Evolutionary conservation across 2,329 filamentous ascomycete species (phyloP), one percentile per base, ranked within the genome.

Genomic region (Sphaerulina musiva): DNA sequence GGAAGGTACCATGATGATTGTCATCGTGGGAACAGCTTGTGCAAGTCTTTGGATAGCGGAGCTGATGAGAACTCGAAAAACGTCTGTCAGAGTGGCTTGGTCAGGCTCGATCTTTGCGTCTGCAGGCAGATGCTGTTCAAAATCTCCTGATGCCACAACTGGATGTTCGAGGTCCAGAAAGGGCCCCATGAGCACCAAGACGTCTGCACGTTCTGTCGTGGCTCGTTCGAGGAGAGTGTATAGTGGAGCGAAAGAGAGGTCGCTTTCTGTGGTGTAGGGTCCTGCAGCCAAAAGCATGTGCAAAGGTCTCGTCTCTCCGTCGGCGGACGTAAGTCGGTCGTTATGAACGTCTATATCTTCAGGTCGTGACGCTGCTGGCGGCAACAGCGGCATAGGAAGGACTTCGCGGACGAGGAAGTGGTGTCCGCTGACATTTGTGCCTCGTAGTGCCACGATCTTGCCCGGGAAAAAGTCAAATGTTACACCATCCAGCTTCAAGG

Each of bases 141-240:
- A 67, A 53, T 71, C 68, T 12, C 76, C 76, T 11, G 70, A 72
- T 23, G 89, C 88, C 51, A 98, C 81, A 26, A 95, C 77, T 0
- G 93, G 92, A 68, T 98, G 93, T 63, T 96, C 90, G 36, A 86
- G 78, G 68, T 97, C 93, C 61, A 98, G 78, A 69, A 98, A 96
- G 0, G 93, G 93, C 0, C 93, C 93, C 3, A 81, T 76, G 7
- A 98, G 77, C 42, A 97, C 79, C 29, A 98, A 73, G 2, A 82
- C 81, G 68, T 98, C 93, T 9, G 85, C 87, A 59, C 82, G 84
- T 20, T 79, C 81, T 59, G 89, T 83, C 12, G 83, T 83, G 7
- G 91, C 90, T 64, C 85, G 84, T 61, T 80, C 80, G 68, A 92
- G 92, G 12, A 98, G 78, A 31, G 87, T 83, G 64, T 90, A 84